Conservation (phyloP, 768 basidiomycete species). For the Leucocoprinus birnbaumii region DNA sequence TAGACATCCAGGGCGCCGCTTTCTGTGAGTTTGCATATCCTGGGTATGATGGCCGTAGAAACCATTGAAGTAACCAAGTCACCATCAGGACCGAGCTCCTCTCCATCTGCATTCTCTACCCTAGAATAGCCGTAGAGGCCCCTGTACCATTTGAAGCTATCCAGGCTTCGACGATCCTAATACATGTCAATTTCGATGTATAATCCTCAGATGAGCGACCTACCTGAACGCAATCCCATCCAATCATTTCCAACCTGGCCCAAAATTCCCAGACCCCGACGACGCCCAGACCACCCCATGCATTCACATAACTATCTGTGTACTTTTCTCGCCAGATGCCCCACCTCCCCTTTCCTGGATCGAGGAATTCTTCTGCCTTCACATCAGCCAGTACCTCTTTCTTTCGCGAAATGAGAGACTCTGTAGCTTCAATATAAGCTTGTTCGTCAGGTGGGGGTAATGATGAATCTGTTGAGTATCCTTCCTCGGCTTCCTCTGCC, state of each 20-base stretch:
- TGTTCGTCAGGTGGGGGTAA: constrained; percentile 61
- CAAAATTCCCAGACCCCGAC: constrained; percentile 95
- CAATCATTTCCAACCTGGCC: constrained; percentile 81
- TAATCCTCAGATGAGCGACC: constrained; percentile 18
- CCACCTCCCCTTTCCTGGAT: constrained; percentile 70
- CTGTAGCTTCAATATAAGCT: constrained; percentile 66
- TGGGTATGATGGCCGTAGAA: constrained; percentile 77
- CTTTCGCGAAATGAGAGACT: constrained; percentile 46
- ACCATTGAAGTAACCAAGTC: constrained; percentile 88
- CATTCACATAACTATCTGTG: constrained; percentile 79
- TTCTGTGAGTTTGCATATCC: constrained; percentile 69
- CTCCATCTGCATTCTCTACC: constrained; percentile 33
- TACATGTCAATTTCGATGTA: no score
- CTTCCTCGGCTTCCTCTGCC: constrained; percentile 56
- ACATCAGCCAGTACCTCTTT: constrained; percentile 77
- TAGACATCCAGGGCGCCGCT: constrained; percentile 83
- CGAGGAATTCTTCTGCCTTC: constrained; percentile 75
- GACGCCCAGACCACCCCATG: constrained; percentile 89
- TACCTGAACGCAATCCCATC: constrained; percentile 87
- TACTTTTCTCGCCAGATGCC: constrained; percentile 73
- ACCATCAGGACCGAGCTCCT: constrained; percentile 74
- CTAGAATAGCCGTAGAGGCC: constrained; percentile 77
- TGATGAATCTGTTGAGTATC: constrained; percentile 84
- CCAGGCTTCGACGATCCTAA: constrained; percentile 55
- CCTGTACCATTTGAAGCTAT: constrained; percentile 83